These are phyloP conservation scores for Mucor ambiguus DNA, from an alignment of 371 early-diverging fungal genomes.

Conservation along the genomic window DNA sequence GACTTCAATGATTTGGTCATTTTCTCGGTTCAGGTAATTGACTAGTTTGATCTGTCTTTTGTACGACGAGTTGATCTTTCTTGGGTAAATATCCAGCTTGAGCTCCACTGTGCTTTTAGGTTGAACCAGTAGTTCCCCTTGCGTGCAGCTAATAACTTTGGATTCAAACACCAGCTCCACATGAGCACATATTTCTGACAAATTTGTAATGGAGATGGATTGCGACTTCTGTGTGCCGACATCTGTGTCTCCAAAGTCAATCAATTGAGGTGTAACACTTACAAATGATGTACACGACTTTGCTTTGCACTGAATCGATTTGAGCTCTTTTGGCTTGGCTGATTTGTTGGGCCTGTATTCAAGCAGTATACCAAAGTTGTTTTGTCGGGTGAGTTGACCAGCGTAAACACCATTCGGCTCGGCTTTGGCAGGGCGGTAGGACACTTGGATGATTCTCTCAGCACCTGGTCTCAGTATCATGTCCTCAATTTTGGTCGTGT, in stretches of 20 bases:
- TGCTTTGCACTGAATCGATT: slow-evolving; percentile 88
- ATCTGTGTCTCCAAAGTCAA: slow-evolving; percentile 94
- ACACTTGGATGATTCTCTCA: slow-evolving; percentile 79
- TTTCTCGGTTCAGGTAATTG: slow-evolving; percentile 84
- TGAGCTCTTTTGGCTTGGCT: slow-evolving; percentile 66
- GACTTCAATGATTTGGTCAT: slow-evolving; percentile 90
- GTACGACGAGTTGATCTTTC: slow-evolving; percentile 95
- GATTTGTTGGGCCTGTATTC: slow-evolving; percentile 63
- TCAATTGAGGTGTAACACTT: slow-evolving; percentile 72
- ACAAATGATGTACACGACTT: slow-evolving; percentile 92
- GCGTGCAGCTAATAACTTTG: slow-evolving; percentile 86
- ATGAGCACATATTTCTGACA: slow-evolving; percentile 83
- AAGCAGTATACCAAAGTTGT: slow-evolving; percentile 74
- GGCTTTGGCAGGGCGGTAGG: slow-evolving; percentile 72
- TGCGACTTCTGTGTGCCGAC: slow-evolving; percentile 89
- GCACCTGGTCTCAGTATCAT: slow-evolving; percentile 81
- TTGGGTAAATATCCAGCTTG: slow-evolving; percentile 93
- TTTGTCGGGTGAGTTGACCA: slow-evolving; percentile 72
- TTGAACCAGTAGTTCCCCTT: slow-evolving; percentile 80
- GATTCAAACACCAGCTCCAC: slow-evolving; percentile 89
- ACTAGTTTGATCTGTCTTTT: slow-evolving; percentile 92
- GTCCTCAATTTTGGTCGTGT: slow-evolving; percentile 79
- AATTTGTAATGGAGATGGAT: slow-evolving; percentile 79
- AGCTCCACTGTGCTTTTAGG: slow-evolving; percentile 81
- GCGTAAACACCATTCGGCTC: slow-evolving; percentile 58